Percentiles rank a stretch among this genome's conserved stretches.
Conservation (phyloP, 2,329 filamentous ascomycete genomes). For the Pestalotiopsis sp. region DNA sequence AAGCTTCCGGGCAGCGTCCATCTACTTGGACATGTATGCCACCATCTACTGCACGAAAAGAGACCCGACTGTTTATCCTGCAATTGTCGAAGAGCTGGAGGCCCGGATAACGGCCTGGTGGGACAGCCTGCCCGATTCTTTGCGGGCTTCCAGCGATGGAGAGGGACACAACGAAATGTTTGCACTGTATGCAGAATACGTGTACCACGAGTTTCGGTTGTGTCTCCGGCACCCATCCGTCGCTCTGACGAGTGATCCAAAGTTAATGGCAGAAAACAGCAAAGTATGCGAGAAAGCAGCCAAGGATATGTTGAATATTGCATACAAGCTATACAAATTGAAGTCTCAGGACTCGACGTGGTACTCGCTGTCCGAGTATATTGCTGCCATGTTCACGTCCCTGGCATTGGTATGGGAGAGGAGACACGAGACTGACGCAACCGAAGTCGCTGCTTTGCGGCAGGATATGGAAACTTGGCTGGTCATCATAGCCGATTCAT, state of each 20-base stretch:
- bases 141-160: conserved; percentile 50
- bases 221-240: conserved; percentile 65
- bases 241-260: conserved; percentile 55
- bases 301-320: conserved; percentile 63
- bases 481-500: conserved; percentile 67
- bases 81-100: conserved; percentile 67
- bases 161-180: conserved; percentile 44
- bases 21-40: conserved; percentile 74
- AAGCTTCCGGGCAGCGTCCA: conserved; percentile 64
- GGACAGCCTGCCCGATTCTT: conserved; percentile 62
- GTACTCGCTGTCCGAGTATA: conserved; percentile 73
- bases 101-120: conserved; percentile 65
- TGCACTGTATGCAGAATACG: conserved; percentile 56
- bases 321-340: conserved; percentile 60
- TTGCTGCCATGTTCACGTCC: conserved; percentile 73
- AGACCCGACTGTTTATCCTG: conserved; percentile 64
- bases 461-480: conserved; percentile 73
- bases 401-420: conserved; percentile 72
- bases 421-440: conserved; percentile 58
- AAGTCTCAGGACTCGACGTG: conserved; percentile 78
- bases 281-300: conserved; percentile 68
- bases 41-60: conserved; percentile 74
- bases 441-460: conserved; percentile 62
- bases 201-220: conserved; percentile 60
- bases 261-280: conserved; percentile 63